Percentiles rank a stretch among this genome's conserved stretches.
Evolutionary conservation across 2,329 filamentous ascomycete species (phyloP).

Genomic region (Drechslera avenae): DNA sequence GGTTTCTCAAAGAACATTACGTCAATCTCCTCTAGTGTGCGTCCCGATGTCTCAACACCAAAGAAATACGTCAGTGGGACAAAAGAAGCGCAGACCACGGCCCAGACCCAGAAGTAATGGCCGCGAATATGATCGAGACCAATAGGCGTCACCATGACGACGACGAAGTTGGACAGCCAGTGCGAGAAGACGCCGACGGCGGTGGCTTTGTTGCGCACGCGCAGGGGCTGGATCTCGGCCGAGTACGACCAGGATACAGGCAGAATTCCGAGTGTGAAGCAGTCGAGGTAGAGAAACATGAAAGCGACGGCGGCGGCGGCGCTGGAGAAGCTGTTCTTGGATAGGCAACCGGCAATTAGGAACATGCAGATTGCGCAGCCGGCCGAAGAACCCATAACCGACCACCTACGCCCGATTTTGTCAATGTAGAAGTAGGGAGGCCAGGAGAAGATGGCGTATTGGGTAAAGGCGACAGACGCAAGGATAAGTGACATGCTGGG

Average conservation of each 20-base stretch:
- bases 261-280: constrained; percentile 30
- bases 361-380: constrained; percentile 45
- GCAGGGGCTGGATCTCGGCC: constrained; percentile 57
- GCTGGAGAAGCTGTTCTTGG: constrained; percentile 26
- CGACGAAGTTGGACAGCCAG: constrained; percentile 57
- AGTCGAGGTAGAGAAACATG: constrained; percentile 32
- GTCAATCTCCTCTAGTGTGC: constrained; percentile 35
- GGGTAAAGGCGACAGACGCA: constrained; percentile 51
- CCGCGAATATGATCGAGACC: constrained; percentile 28
- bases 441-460: constrained; percentile 51
- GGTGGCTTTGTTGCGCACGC: constrained; percentile 56
- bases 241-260: constrained; percentile 57
- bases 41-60: constrained; percentile 33
- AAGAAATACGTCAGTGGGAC: constrained; percentile 54
- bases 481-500: constrained; percentile 36
- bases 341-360: constrained; percentile 41
- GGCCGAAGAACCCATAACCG: constrained; percentile 29
- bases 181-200: constrained; percentile 57
- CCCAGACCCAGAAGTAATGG: constrained; percentile 60
- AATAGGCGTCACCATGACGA: constrained; percentile 59
- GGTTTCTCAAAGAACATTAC: constrained; percentile 41
- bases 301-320: constrained; percentile 51
- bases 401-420: constrained; percentile 50
- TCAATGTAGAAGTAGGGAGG: constrained; percentile 54
- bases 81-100: constrained; percentile 56